A percentile compares a stretch with the other conserved stretches of the same genome.
Conservation (phyloP, 2,329 filamentous ascomycete genomes). For the Periconia sp. region DNA sequence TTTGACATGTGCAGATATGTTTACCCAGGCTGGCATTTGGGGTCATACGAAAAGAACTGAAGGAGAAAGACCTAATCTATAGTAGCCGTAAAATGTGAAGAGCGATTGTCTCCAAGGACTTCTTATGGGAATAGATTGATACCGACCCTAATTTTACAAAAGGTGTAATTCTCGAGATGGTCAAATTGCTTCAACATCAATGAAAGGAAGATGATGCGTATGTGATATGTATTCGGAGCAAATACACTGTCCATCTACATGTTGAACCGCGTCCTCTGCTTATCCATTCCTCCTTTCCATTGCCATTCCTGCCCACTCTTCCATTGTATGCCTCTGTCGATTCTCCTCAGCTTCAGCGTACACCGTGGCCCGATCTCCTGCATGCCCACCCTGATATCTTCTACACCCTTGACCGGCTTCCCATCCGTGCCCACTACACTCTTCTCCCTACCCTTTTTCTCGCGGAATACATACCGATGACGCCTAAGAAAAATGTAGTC, state of each 20-base stretch:
- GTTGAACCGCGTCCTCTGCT: constrained; percentile 91
- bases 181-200: too few relatives aligned
- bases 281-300: constrained; percentile 96
- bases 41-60: too few relatives aligned
- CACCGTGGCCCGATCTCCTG: constrained; percentile 82
- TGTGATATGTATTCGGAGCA: too few relatives aligned
- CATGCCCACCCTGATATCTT: constrained; percentile 83
- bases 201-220: too few relatives aligned
- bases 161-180: too few relatives aligned
- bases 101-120: too few relatives aligned
- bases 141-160: too few relatives aligned
- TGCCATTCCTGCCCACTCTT: constrained; percentile 87
- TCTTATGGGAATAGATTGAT: too few relatives aligned
- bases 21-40: too few relatives aligned
- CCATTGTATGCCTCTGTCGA: constrained; percentile 86
- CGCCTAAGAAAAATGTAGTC: constrained; percentile 94
- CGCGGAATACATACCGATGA: constrained; percentile 90
- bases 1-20: too few relatives aligned
- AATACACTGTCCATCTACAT: constrained; percentile 59
- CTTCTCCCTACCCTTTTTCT: constrained; percentile 87
- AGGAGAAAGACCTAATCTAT: too few relatives aligned
- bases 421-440: constrained; percentile 82
- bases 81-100: too few relatives aligned
- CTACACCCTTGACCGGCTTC: constrained; percentile 81
- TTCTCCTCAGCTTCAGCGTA: constrained; percentile 84